Base-by-base conservation (phyloP, 495 filamentous ascomycete species). In the Tetracladium marchalianum region DNA sequence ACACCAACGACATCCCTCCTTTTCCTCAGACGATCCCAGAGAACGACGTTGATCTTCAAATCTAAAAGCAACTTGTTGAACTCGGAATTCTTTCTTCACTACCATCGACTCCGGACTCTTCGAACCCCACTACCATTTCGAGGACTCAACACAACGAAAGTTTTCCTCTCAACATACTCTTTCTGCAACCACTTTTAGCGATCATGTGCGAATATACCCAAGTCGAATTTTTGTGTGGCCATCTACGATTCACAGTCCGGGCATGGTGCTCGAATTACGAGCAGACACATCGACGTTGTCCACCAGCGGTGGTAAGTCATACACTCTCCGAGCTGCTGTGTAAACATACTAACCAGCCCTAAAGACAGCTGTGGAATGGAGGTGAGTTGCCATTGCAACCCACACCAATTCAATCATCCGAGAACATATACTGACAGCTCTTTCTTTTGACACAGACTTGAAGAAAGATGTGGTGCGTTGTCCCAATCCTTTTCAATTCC, bases 131-230 rank as follows among this genome's bases (percentile, higher is more conserved):
- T 27, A 27, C 22, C 3, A 27, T 7, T 27, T 27, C 22, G 22
- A 27, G 22, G 3, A 27, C 22, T 27, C 22, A 27, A 27, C 22
- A 27, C 22, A 27, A 27, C 22, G 7, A 27, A 27, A n/a, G n/a
- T n/a, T n/a, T n/a, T n/a, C n/a, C n/a, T n/a, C n/a, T n/a, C 22
- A 27, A 27, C 7, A 27, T 7, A 27, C 22, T 27, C 22, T 3
- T 27, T 27, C 22, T 3, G 22, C 22, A 27, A 27, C 3, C 3
- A 27, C 22, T 27, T 27, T 27, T 3, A 24, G 18, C 35, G 11
- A 49, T 8, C 12, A 58, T 58, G 55, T 58, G 55, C 39, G 51
- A 58, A 27, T 58, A 58, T 31, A 58, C 55, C 17, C 55, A 58
- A 39, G 55, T 58, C 31, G 55, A 58, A 35, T 58, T 41, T 31